Base-by-base conservation (phyloP, 2,329 filamentous ascomycete species). In the Cercospora sp. region DNA sequence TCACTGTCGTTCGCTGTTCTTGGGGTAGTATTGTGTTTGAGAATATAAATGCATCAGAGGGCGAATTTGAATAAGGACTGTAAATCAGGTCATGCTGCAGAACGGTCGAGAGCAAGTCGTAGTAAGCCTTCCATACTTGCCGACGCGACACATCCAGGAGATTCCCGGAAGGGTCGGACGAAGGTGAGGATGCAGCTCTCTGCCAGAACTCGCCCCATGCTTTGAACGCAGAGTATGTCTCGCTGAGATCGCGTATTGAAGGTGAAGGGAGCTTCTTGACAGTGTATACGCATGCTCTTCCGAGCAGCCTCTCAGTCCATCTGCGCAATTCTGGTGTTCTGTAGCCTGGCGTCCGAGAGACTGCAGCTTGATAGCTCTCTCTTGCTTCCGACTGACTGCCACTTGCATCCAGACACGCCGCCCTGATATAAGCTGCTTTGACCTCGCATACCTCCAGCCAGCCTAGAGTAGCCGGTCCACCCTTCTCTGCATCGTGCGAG, bases 71-170 rank as follows among this genome's bases (percentile, higher is more conserved):
- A 6, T 73, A 69, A 9, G 72, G 61, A 21, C 72, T 73, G 61
- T 88, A 91, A 0, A 88, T 82, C 24, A 91, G 76, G 67, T 88
- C 87, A 64, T 88, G 81, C 73, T 90, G 89, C 6, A 97, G 80
- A 40, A 97, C 87, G n/a, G 84, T 84, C 1, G 93, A 96, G 18
- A 97, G 82, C 1, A 91, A 88, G 55, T 88, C 82, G 77, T 97
- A 97, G 79, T 97, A 97, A 70, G 92, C 88, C 74, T 87, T 89
- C 94, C 94, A 97, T 55, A 97, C 88, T 49, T 88, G 82, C 70
- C 91, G 85, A 70, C 90, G 73, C 9, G 77, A 75, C 45, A 77
- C 64, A 62, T 79, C 77, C 24, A 78, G 83, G 82, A 30, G 80
- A 74, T 65, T 74, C 66, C 62, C 73, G 77, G 65, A 87, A 83